Conservation (phyloP, 805 yeast species). For the Myxozyma melibiosi region DNA sequence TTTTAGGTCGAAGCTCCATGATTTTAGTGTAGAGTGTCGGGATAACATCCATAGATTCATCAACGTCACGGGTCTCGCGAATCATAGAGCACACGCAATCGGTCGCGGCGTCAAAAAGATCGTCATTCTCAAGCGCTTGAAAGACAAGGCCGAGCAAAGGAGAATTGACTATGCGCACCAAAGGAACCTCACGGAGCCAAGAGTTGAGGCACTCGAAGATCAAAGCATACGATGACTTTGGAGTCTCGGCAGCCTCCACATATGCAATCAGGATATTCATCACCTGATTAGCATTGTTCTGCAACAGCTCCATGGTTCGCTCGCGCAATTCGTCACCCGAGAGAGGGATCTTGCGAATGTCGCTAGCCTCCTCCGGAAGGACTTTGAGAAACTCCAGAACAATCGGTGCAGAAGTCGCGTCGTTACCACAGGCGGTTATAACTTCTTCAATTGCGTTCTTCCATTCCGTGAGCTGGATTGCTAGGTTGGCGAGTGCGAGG, state of each 20-base stretch:
- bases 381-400: constrained; percentile 80
- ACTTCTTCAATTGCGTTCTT: constrained; percentile 67
- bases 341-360: constrained; percentile 72
- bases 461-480: constrained; percentile 80
- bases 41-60: constrained; percentile 53
- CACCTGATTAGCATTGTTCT: constrained; percentile 68
- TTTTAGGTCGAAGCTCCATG: constrained; percentile 57
- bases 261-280: constrained; percentile 62
- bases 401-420: constrained; percentile 47
- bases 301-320: constrained; percentile 65
- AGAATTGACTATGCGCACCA: constrained; percentile 64
- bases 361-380: constrained; percentile 87
- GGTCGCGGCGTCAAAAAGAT: constrained; percentile 77
- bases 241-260: constrained; percentile 43
- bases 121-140: constrained; percentile 57
- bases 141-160: constrained; percentile 72
- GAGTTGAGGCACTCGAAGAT: constrained; percentile 78
- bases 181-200: constrained; percentile 87
- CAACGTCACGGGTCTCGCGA: constrained; percentile 75
- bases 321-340: constrained; percentile 75
- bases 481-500: constrained; percentile 76
- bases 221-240: constrained; percentile 45
- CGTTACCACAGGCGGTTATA: constrained; percentile 50
- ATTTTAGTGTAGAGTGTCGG: constrained; percentile 70
- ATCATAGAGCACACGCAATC: constrained; percentile 85